A percentile compares a stretch with the other conserved stretches of the same genome.
Conservation (phyloP, 2,329 filamentous ascomycete species). For the Chaetomium strumarium region DNA sequence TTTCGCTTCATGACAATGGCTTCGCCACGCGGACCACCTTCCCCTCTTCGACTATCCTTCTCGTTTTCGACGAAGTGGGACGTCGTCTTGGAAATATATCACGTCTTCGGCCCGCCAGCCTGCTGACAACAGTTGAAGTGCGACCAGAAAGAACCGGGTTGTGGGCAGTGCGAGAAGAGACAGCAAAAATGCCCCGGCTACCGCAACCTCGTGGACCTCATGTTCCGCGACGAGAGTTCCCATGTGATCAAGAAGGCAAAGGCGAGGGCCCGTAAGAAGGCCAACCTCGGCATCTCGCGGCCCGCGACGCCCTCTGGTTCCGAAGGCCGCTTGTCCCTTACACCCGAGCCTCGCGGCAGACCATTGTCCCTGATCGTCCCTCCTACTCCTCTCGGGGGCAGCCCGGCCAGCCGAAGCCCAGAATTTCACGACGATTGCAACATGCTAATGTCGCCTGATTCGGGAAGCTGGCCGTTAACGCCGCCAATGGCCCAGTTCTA, state of each 20-base stretch:
- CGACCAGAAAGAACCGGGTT: slow-evolving; percentile 46
- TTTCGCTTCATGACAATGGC: slow-evolving; percentile 3
- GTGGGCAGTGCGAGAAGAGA: slow-evolving; percentile 50
- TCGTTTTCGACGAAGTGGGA: not conserved
- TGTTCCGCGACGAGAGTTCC: slow-evolving; percentile 52
- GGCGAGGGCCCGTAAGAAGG: slow-evolving; percentile 30
- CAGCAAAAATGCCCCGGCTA: slow-evolving; percentile 50
- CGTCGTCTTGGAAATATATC: not conserved
- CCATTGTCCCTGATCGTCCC: slow-evolving; percentile 21
- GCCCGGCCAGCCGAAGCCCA: slow-evolving; percentile 7
- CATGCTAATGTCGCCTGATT: slow-evolving; percentile 30
- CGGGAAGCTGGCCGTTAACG: slow-evolving; percentile 29
- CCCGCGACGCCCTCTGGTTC: slow-evolving; percentile 23
- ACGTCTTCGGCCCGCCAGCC: no score
- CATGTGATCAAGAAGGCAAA: slow-evolving; percentile 50
- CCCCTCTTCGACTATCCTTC: not conserved
- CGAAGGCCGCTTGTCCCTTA: slow-evolving; percentile 19
- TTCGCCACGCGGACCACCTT: not conserved
- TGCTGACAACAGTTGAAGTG: slow-evolving; percentile 36
- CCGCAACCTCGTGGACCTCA: slow-evolving; percentile 48
- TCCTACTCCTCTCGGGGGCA: slow-evolving; percentile 15
- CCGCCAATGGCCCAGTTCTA: slow-evolving; percentile 29
- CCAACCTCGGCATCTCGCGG: slow-evolving; percentile 12
- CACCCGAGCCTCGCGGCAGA: slow-evolving; percentile 22
- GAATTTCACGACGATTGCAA: slow-evolving; percentile 26